Evolutionary conservation across 306 rosid genomes (phyloP).

Genomic region (Astragalus membranaceus): DNA sequence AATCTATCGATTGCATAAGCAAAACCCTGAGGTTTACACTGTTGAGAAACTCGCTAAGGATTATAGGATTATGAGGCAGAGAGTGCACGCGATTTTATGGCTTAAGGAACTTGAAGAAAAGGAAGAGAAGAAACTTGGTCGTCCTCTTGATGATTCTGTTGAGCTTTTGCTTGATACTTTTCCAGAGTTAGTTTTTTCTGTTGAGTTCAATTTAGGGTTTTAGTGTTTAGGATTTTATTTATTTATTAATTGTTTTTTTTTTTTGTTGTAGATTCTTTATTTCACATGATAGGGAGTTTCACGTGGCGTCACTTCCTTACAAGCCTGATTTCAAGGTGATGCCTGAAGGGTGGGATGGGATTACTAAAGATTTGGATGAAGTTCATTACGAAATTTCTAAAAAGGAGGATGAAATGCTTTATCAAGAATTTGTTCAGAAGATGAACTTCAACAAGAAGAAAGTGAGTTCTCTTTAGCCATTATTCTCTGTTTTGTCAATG

Average conservation of each 20-base stretch:
- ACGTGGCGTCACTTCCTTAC: conserved; percentile 88
- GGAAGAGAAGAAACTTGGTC: conserved; percentile 78
- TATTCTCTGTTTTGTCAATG: background rate
- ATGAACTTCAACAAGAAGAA: conserved; percentile 87
- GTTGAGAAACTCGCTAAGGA: conserved; percentile 79
- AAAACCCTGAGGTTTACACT: conserved; percentile 67
- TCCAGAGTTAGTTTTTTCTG: conserved; percentile 58
- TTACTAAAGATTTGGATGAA: conserved; percentile 81
- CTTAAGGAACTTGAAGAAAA: conserved; percentile 82
- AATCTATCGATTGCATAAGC: conserved; percentile 70
- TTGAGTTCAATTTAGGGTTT: background rate
- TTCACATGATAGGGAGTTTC: conserved; percentile 91
- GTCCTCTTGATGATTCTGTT: conserved; percentile 77
- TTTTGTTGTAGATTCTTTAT: conserved; percentile 55
- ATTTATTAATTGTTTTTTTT: background rate
- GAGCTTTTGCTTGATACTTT: conserved; percentile 75
- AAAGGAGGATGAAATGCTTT: conserved; percentile 85
- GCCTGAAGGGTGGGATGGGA: conserved; percentile 99
- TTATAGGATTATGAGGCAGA: conserved; percentile 91
- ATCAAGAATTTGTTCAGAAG: conserved; percentile 72
- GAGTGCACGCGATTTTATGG: conserved; percentile 96
- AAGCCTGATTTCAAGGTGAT: conserved; percentile 95
- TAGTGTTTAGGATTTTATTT: background rate
- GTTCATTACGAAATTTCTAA: conserved; percentile 87
- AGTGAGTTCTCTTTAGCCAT: conserved; percentile 42